phyloP scores from a whole-genome alignment of 1,284 basidiomycete genomes.

The Leccinum fuscescens region DNA sequence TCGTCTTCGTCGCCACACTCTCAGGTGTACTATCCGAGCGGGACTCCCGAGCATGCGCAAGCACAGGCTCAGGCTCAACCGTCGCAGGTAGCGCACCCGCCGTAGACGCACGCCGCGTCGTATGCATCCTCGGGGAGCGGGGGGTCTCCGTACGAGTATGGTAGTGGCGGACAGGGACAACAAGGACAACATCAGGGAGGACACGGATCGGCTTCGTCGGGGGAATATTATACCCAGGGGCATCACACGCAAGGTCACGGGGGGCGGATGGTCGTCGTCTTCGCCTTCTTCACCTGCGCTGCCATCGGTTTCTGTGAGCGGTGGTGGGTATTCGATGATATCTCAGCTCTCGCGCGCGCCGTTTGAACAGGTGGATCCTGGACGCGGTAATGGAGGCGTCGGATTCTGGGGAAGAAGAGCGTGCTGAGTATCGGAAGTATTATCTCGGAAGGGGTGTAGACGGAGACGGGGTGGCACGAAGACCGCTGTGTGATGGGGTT shows the following conservation, averaged over 20 bases:
- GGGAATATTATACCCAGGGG: constrained; percentile 24
- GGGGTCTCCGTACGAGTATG: constrained; percentile 30
- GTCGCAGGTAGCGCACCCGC: constrained; percentile 19
- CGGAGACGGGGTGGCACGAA: not conserved
- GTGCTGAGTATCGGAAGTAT: constrained; percentile 73
- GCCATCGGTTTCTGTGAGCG: constrained; percentile 14
- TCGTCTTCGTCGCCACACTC: constrained; percentile 24
- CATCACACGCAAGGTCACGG: constrained; percentile 20
- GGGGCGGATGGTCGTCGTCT: constrained; percentile 10
- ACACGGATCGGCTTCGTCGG: constrained; percentile 19
- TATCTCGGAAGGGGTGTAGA: constrained; percentile 44
- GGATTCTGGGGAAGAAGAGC: constrained; percentile 52
- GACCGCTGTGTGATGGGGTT: not conserved
- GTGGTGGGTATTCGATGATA: constrained; percentile 32
- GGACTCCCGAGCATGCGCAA: constrained; percentile 9
- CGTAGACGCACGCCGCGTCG: constrained; percentile 20
- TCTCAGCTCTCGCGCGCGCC: constrained; percentile 30
- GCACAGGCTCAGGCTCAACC: constrained; percentile 19
- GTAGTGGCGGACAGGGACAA: constrained; percentile 18
- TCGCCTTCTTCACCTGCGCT: constrained; percentile 30
- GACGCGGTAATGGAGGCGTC: constrained; percentile 20
- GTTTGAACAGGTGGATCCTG: constrained; percentile 30
- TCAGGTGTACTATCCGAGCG: constrained; percentile 26
- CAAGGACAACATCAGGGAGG: not conserved
- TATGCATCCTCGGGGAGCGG: constrained; percentile 26